Conservation (phyloP, 345 rosid species). For the Citrus australasica region DNA sequence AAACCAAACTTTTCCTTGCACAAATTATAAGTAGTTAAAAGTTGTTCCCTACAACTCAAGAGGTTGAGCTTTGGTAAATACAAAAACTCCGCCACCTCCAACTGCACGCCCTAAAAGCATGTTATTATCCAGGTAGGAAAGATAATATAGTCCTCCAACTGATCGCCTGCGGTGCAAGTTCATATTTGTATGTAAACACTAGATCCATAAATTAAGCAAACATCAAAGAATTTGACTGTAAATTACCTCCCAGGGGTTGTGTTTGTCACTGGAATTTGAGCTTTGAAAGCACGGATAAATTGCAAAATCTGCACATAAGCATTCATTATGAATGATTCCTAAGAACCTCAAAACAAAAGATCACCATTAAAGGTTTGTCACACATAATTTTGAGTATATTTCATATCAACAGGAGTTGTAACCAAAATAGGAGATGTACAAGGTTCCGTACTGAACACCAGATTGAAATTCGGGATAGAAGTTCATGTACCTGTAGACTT, state of each 20-base stretch:
- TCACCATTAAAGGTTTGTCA: background rate
- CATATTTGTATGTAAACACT: constrained; percentile 4
- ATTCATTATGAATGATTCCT: background rate
- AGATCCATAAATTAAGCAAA: background rate
- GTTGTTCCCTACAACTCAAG: constrained; percentile 41
- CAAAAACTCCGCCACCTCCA: constrained; percentile 94
- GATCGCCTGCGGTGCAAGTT: constrained; percentile 43
- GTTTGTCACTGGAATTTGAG: constrained; percentile 64
- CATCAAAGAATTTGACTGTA: background rate
- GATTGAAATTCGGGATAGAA: background rate
- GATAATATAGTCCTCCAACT: constrained; percentile 86
- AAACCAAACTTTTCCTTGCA: background rate
- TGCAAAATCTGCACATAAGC: constrained; percentile 63
- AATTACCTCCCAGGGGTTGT: constrained; percentile 60
- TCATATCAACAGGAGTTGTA: background rate
- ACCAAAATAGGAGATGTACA: background rate
- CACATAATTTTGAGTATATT: too few relatives aligned
- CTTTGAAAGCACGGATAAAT: constrained; percentile 67
- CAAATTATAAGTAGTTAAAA: background rate
- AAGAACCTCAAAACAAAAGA: constrained; percentile 4
- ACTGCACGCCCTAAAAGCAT: constrained; percentile 90
- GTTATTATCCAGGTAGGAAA: constrained; percentile 69
- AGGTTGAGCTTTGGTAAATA: constrained; percentile 80
- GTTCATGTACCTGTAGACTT: constrained; percentile 60
- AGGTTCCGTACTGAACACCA: background rate